Evolutionary conservation across 2,329 filamentous ascomycete genomes (phyloP).

Genomic region (Fusarium sp.): DNA sequence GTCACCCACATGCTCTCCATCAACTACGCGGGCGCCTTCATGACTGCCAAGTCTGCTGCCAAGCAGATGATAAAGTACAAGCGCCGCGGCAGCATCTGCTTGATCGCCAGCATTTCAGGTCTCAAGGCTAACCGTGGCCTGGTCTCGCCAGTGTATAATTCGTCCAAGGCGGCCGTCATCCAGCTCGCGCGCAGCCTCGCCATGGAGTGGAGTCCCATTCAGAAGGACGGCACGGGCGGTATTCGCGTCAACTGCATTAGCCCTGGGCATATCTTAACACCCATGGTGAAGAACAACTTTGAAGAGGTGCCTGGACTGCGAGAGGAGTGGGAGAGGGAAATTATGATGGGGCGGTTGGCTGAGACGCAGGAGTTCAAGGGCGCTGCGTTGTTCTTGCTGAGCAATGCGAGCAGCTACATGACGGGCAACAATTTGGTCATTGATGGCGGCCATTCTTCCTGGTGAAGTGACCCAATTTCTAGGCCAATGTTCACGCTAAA

Average conservation of each 20-base stretch:
- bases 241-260: conserved; percentile 85
- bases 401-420: conserved; percentile 77
- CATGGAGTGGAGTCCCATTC: conserved; percentile 65
- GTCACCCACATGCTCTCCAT: conserved; percentile 82
- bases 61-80: conserved; percentile 73
- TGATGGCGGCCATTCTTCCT: conserved; percentile 73
- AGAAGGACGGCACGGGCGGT: conserved; percentile 61
- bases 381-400: conserved; percentile 76
- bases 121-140: conserved; percentile 71
- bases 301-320: conserved; percentile 74
- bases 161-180: conserved; percentile 78
- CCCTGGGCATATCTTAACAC: conserved; percentile 80
- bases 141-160: conserved; percentile 73
- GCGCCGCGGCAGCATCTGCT: conserved; percentile 67
- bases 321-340: conserved; percentile 79
- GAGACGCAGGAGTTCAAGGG: conserved; percentile 75
- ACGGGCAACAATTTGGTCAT: conserved; percentile 76
- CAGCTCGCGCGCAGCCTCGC: conserved; percentile 77
- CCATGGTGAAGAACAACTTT: conserved; percentile 85
- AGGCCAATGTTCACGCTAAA: no score
- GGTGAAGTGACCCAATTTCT: conserved; percentile 49
- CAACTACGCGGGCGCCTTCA: conserved; percentile 83
- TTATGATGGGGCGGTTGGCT: conserved; percentile 80
- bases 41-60: conserved; percentile 88
- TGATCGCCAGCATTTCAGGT: conserved; percentile 75